Evolutionary conservation across 1,139 yeast genomes (phyloP).

Genomic region (Hyphopichia buzzinii): DNA sequence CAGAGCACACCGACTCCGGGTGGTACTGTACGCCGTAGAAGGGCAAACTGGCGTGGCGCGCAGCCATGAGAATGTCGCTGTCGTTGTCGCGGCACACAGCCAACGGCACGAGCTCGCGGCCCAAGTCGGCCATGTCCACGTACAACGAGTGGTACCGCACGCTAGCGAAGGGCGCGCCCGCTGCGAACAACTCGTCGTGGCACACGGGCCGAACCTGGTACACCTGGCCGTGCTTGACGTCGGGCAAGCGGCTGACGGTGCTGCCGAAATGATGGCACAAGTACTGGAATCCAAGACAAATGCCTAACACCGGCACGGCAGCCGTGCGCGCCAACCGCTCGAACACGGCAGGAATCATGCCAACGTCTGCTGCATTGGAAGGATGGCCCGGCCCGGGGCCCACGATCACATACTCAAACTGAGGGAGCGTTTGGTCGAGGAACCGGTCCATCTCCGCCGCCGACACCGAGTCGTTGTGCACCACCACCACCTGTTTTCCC

Average conservation of each 20-base stretch:
- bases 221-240: conserved; percentile 85
- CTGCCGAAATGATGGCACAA: conserved; percentile 70
- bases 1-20: conserved; percentile 91
- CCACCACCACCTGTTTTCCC: conserved; percentile 56
- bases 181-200: conserved; percentile 32
- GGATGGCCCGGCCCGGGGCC: conserved; percentile 99
- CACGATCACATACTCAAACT: conserved; percentile 75
- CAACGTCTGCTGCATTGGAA: conserved; percentile 58
- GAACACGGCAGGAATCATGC: conserved; percentile 62
- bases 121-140: conserved; percentile 35
- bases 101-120: conserved; percentile 46
- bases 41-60: conserved; percentile 56
- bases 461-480: conserved; percentile 70
- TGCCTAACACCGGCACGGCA: conserved; percentile 75
- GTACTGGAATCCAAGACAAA: conserved; percentile 91
- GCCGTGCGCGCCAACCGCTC: conserved; percentile 9
- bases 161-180: conserved; percentile 48
- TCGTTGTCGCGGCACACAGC: conserved; percentile 49
- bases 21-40: conserved; percentile 96
- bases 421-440: conserved; percentile 34
- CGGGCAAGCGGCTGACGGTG: conserved; percentile 47
- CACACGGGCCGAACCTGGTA: conserved; percentile 45
- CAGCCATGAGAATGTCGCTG: conserved; percentile 71
- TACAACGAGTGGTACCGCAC: conserved; percentile 89
- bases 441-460: conserved; percentile 32